Percentiles rank a stretch among this genome's conserved stretches.
Evolutionary conservation across 2,329 filamentous ascomycete genomes (phyloP).

Genomic region (Ustulina deusta): DNA sequence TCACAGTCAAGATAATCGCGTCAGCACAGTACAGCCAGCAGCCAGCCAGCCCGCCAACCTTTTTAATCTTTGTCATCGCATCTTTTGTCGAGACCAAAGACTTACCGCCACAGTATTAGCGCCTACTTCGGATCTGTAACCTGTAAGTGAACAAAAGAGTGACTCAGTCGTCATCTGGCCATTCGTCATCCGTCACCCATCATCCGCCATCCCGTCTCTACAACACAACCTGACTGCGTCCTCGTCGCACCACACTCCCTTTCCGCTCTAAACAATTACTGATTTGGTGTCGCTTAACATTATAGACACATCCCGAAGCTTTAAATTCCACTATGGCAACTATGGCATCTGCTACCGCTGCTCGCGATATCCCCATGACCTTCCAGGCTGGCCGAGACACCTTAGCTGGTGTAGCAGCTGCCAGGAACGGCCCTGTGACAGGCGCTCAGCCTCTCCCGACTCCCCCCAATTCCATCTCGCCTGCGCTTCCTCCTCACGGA

Average conservation of each 20-base stretch:
- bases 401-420: slow-evolving; percentile 77
- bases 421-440: slow-evolving; percentile 72
- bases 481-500: slow-evolving; percentile 83
- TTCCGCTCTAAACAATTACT: slow-evolving; percentile 41
- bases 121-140: slow-evolving; percentile 52
- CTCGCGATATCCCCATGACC: slow-evolving; percentile 74
- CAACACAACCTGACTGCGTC: slow-evolving; percentile 18
- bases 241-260: slow-evolving; percentile 19
- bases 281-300: slow-evolving; percentile 48
- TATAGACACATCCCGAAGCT: slow-evolving; percentile 62
- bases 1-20: slow-evolving; percentile 72
- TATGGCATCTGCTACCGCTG: slow-evolving; percentile 74
- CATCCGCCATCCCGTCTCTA: slow-evolving; percentile 30
- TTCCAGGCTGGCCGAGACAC: slow-evolving; percentile 71
- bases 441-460: slow-evolving; percentile 79
- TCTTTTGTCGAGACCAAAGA: slow-evolving; percentile 47
- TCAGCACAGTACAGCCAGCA: slow-evolving; percentile 64
- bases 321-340: slow-evolving; percentile 68
- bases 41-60: slow-evolving; percentile 52
- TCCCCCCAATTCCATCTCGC: slow-evolving; percentile 95
- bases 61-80: slow-evolving; percentile 51
- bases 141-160: slow-evolving; percentile 53
- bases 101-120: slow-evolving; percentile 43
- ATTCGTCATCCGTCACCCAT: background rate
- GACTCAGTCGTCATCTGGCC: slow-evolving; percentile 27